These are phyloP conservation scores for Trichoderma reesei DNA, from an alignment of 495 filamentous ascomycete genomes.

Conservation along the genomic window DNA sequence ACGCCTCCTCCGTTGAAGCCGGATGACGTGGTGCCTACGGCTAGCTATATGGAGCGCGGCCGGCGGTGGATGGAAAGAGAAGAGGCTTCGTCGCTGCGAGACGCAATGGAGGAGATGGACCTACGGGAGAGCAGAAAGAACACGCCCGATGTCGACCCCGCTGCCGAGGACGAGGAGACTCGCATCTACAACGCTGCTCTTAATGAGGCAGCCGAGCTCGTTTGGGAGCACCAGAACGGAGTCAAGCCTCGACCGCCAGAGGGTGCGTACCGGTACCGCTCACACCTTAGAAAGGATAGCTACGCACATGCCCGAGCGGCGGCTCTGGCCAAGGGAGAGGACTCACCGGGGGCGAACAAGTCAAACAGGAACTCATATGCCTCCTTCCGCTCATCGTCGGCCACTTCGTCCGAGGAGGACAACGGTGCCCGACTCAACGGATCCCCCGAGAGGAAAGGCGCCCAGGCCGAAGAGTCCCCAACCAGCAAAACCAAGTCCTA, in stretches of 20 bases:
- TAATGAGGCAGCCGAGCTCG: conserved; percentile 77
- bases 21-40: conserved; percentile 43
- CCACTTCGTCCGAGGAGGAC: conserved; percentile 40
- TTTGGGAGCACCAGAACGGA: conserved; percentile 70
- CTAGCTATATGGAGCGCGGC: conserved; percentile 68
- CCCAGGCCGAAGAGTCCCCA: background rate
- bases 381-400: conserved; percentile 36
- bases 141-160: conserved; percentile 13
- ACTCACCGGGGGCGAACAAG: conserved; percentile 36
- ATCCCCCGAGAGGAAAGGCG: background rate
- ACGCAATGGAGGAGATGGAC: conserved; percentile 70
- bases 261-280: conserved; percentile 54
- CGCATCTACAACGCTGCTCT: conserved; percentile 66
- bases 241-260: conserved; percentile 45
- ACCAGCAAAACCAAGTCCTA: conserved; percentile 15
- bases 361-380: conserved; percentile 33
- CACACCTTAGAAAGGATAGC: conserved; percentile 51
- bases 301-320: conserved; percentile 53
- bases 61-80: conserved; percentile 81
- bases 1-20: conserved; percentile 33
- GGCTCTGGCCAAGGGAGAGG: conserved; percentile 43
- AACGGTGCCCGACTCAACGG: background rate
- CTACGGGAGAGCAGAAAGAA: conserved; percentile 23
- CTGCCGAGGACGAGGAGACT: conserved; percentile 47
- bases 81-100: conserved; percentile 64